phyloP scores from a whole-genome alignment of 805 yeast genomes.

The Kazachstania africana region DNA sequence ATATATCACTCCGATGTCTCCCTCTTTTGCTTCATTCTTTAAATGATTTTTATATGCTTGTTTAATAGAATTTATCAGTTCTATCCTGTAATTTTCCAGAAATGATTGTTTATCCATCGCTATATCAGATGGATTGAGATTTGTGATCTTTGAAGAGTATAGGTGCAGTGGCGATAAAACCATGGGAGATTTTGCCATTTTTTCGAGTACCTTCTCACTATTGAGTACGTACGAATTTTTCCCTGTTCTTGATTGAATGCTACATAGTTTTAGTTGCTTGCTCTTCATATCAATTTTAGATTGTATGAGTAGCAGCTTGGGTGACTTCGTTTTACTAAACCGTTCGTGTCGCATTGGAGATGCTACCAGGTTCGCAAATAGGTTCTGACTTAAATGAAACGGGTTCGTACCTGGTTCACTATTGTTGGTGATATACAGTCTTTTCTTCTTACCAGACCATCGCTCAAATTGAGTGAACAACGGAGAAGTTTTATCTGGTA shows the following conservation, averaged over 20 bases:
- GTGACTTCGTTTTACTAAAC: conserved; percentile 27
- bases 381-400: conserved; percentile 21
- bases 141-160: no score
- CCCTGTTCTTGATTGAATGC: conserved; percentile 6
- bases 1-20: not conserved
- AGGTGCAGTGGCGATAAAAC: conserved; percentile 1
- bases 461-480: conserved; percentile 21
- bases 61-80: no score
- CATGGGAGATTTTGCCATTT: conserved; percentile 1
- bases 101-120: no score
- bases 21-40: no score
- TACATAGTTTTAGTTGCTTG: conserved; percentile 2
- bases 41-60: no score
- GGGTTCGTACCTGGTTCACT: not conserved
- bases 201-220: conserved; percentile 3
- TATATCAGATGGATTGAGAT: no score
- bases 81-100: no score
- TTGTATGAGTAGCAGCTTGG: conserved; percentile 29
- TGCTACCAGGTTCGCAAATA: conserved; percentile 30
- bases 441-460: conserved; percentile 25
- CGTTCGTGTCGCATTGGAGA: conserved; percentile 35
- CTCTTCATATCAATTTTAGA: no score
- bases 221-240: conserved; percentile 19
- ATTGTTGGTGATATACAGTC: conserved; percentile 5
- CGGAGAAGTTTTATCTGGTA: conserved; percentile 4